Evolutionary conservation across 2,329 filamentous ascomycete genomes (phyloP).

Genomic region (Talaromyces sp.): DNA sequence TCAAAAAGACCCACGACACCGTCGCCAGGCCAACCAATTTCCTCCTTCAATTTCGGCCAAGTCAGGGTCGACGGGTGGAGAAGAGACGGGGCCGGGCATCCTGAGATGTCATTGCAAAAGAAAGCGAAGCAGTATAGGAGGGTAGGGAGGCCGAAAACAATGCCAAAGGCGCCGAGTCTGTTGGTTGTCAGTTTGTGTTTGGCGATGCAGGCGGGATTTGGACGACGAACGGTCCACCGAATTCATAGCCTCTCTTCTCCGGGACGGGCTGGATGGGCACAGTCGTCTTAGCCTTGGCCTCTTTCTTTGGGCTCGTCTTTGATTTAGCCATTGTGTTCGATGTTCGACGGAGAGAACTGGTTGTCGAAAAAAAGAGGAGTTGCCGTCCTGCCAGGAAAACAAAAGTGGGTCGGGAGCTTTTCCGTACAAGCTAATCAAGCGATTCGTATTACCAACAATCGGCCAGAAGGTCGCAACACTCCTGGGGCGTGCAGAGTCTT

Average conservation of each 20-base stretch:
- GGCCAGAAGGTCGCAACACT: neutral
- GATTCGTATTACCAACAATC: neutral
- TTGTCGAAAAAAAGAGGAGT: neutral
- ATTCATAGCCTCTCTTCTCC: conserved; percentile 44
- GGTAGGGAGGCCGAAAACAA: conserved; percentile 76
- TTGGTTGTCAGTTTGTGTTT: conserved; percentile 13
- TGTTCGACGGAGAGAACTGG: neutral
- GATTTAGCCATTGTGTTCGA: conserved; percentile 3
- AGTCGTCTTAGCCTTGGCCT: conserved; percentile 24
- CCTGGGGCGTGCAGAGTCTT: neutral
- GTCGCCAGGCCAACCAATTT: conserved; percentile 74
- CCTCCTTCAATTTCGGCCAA: conserved; percentile 67
- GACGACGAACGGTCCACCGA: conserved; percentile 41
- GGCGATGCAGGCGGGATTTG: neutral
- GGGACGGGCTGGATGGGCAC: conserved; percentile 32
- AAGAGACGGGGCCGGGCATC: conserved; percentile 81
- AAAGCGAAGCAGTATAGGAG: conserved; percentile 77
- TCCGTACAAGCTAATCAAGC: neutral
- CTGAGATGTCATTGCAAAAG: conserved; percentile 85
- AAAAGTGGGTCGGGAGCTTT: neutral
- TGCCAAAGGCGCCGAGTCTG: conserved; percentile 70
- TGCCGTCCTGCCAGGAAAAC: neutral
- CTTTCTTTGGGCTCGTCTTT: conserved; percentile 30
- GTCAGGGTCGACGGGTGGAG: conserved; percentile 68
- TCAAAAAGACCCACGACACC: conserved; percentile 69